A percentile compares a stretch with the other conserved stretches of the same genome.
These are phyloP conservation scores for Gypsophila paniculata DNA, from an alignment of 179 eudicot genomes.

Conservation along the genomic window DNA sequence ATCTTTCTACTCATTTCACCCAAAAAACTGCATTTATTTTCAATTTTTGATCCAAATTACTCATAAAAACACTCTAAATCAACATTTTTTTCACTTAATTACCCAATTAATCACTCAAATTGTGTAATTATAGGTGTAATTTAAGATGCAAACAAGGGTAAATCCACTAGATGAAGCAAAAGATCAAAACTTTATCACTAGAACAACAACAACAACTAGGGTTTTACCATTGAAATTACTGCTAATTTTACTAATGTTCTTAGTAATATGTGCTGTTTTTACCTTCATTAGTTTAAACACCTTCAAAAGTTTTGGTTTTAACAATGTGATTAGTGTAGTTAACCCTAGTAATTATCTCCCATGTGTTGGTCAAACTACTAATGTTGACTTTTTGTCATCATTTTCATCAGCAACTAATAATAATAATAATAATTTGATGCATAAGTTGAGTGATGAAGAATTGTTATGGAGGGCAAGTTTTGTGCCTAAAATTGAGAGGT, in stretches of 20 bases:
- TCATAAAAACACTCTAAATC: too few species aligned
- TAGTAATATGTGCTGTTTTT: constrained; percentile 47
- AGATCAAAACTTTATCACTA: constrained; percentile 39
- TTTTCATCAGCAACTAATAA: constrained; percentile 24
- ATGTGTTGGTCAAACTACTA: constrained; percentile 38
- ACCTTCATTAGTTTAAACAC: constrained; percentile 58
- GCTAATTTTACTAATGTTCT: constrained; percentile 47
- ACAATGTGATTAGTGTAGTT: constrained; percentile 29
- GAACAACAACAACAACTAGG: constrained; percentile 40
- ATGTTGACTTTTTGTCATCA: not conserved
- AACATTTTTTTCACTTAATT: not conserved
- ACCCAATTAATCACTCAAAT: not conserved
- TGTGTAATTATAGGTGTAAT: not conserved
- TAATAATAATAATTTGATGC: constrained; percentile 34
- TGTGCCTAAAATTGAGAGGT: constrained; percentile 33
- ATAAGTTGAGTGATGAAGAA: constrained; percentile 45
- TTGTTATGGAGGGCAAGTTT: constrained; percentile 50
- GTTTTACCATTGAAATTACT: constrained; percentile 62
- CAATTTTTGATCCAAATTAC: too few species aligned
- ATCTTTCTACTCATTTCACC: too few species aligned
- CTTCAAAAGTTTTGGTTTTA: constrained; percentile 48
- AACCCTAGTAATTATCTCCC: constrained; percentile 51
- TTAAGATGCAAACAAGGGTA: constrained; percentile 22
- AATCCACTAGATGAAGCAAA: constrained; percentile 67
- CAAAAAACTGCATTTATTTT: too few species aligned